A percentile compares a stretch with the other conserved stretches of the same genome.
These are phyloP conservation scores for Gynochthodes officinalis DNA, from an alignment of 257 asterid genomes.

Conservation along the genomic window DNA sequence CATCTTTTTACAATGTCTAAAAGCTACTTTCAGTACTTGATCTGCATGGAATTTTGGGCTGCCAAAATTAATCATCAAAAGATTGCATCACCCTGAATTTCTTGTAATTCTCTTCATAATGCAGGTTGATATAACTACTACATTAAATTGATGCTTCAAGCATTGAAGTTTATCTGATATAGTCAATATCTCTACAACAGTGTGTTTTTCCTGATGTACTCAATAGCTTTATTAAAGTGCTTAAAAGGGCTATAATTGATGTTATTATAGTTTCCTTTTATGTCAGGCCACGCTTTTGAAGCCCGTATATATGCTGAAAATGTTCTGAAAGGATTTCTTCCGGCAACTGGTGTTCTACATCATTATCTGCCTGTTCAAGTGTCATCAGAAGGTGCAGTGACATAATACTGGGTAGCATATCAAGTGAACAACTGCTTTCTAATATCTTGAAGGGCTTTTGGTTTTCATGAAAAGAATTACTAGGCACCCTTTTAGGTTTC, in stretches of 20 bases:
- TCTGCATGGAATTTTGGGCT: neutral
- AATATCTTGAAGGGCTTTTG: neutral
- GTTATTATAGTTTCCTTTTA: neutral
- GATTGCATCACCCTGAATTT: neutral
- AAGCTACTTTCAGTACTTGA: neutral
- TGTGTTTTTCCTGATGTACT: neutral
- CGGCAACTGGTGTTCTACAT: slow-evolving; percentile 94
- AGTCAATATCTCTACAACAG: neutral
- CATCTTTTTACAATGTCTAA: neutral
- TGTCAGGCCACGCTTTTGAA: slow-evolving; percentile 97
- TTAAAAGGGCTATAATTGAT: neutral
- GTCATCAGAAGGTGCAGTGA: slow-evolving; percentile 61
- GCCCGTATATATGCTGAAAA: slow-evolving; percentile 99
- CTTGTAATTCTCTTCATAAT: neutral
- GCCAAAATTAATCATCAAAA: neutral
- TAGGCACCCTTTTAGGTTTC: neutral
- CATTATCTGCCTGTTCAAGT: slow-evolving; percentile 83
- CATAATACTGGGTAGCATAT: slow-evolving; percentile 1
- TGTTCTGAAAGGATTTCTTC: slow-evolving; percentile 96
- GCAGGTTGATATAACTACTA: neutral
- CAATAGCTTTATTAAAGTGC: neutral
- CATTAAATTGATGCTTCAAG: neutral
- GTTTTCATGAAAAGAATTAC: neutral
- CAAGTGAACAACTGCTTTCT: neutral
- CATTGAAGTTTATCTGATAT: neutral